These are phyloP conservation scores for Magnolia changhungtana DNA, from an alignment of 164 flowering plant species.

Conservation along the genomic window DNA sequence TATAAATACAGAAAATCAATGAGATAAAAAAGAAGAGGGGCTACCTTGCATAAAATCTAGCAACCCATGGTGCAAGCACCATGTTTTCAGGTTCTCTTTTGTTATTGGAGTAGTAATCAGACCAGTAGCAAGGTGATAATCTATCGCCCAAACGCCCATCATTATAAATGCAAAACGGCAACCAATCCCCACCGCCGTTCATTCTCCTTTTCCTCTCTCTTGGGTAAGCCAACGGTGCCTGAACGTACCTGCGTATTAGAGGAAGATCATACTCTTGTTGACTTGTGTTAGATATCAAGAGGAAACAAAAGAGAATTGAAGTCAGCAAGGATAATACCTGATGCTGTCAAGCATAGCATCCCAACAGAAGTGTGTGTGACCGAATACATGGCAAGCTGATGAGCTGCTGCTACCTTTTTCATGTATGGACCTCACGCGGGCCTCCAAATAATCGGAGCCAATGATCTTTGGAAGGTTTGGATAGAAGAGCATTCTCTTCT, in stretches of 20 bases:
- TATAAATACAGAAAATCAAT: too few relatives aligned
- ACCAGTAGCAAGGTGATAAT: conserved; percentile 57
- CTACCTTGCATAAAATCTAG: conserved; percentile 45
- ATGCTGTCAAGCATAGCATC: conserved; percentile 73
- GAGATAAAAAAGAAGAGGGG: conserved; percentile 19
- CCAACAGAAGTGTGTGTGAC: conserved; percentile 92
- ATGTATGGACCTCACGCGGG: conserved; percentile 65
- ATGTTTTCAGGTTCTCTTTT: conserved; percentile 50
- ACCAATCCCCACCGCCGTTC: conserved; percentile 77
- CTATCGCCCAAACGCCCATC: conserved; percentile 34
- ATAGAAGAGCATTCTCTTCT: conserved; percentile 88
- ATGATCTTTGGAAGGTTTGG: conserved; percentile 81
- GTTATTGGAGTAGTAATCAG: conserved; percentile 59
- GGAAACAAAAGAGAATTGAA: not conserved
- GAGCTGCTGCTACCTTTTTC: conserved; percentile 36
- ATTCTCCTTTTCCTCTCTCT: conserved; percentile 71
- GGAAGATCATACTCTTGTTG: not conserved
- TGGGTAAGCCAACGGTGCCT: conserved; percentile 86
- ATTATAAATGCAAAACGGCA: conserved; percentile 64
- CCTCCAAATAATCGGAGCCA: conserved; percentile 73
- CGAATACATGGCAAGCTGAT: conserved; percentile 69
- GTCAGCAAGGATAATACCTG: conserved; percentile 35
- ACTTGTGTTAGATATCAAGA: not conserved
- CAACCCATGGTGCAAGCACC: conserved; percentile 84
- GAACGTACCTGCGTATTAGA: conserved; percentile 56